phyloP scores from a whole-genome alignment of 441 rosid genomes.

The Erodium chrysanthum region DNA sequence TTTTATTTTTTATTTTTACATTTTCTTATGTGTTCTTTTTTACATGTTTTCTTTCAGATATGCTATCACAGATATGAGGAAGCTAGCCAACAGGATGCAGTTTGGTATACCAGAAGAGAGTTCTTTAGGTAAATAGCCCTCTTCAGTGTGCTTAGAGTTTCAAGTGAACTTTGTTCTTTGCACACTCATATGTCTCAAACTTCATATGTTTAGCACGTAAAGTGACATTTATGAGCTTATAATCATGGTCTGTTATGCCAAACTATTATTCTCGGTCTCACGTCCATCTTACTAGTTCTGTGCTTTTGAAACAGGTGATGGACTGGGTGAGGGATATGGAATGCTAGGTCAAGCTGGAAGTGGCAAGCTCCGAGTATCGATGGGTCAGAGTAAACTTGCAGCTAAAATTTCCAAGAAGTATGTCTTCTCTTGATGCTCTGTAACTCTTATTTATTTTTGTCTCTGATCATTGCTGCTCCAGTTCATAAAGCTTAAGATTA shows the following conservation, averaged over 20 bases:
- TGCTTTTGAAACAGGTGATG: constrained; percentile 58
- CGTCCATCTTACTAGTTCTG: constrained; percentile 8
- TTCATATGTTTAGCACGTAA: background rate
- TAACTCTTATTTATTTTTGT: constrained; percentile 27
- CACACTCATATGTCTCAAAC: background rate
- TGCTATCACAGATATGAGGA: constrained; percentile 91
- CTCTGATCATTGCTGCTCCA: background rate
- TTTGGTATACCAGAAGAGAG: constrained; percentile 97
- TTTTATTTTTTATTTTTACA: background rate
- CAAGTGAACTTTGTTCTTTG: no score
- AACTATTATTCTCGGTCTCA: no score
- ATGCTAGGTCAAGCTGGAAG: constrained; percentile 99
- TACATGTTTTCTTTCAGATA: constrained; percentile 34
- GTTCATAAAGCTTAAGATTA: background rate
- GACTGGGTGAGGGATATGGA: constrained; percentile 92
- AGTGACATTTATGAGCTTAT: background rate
- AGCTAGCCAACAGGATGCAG: constrained; percentile 92
- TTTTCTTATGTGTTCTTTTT: background rate
- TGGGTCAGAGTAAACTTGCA: constrained; percentile 68
- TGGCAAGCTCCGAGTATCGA: constrained; percentile 59
- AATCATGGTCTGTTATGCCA: background rate
- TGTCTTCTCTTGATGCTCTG: background rate
- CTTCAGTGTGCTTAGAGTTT: background rate
- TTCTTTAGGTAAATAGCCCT: constrained; percentile 55
- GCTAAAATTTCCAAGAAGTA: constrained; percentile 93